Base-by-base conservation (phyloP, 371 early-diverging fungal species). In the Parasitella parasitica region DNA sequence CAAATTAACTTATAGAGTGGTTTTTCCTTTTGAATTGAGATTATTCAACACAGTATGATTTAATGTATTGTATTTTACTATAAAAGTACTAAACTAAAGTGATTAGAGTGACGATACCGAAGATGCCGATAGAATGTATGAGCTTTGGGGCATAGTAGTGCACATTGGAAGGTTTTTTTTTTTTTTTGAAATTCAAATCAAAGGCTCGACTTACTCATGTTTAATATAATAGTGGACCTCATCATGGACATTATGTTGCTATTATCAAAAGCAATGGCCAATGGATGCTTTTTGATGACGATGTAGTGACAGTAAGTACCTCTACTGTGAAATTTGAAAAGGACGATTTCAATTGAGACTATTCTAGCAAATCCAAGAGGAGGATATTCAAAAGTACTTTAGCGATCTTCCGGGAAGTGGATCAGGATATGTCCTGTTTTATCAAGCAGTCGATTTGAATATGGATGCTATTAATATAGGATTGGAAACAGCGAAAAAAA, bases 271-370 rank as follows among this genome's bases (percentile, higher is more conserved):
- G 92, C 59, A 81, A 84, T 50, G 90, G 87, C 24, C 88, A 88
- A 54, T 98, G 98, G 98, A 72, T 95, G 61, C 74, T 95, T 30
- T 97, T 96, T 73, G 98, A 98, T 73, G 98, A 98, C 73, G 97
- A 97, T 54, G 83, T 83, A 18, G 95, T 96, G 6, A 90, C 91
- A 68, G 83, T 91, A 85, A 66, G 77, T 61, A 9, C 13, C 7
- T 24, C 5, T 11, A 43, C n/a, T 7, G 6, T 34, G 0, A 11
- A 28, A 13, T 4, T 41, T 34, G 20, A 32, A 38, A 41, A 11
- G 6, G 9, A 32, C n/a, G n/a, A n/a, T 36, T 30, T 20, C 16
- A 49, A 8, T 11, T 43, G n/a, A n/a, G 3, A 18, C 48, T 39
- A 28, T 13, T 6, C 24, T 64, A 85, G 84, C 72, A 77, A 8